Conservation (phyloP, 352 stramenopile species). For the Stramenopiles sp. region DNA sequence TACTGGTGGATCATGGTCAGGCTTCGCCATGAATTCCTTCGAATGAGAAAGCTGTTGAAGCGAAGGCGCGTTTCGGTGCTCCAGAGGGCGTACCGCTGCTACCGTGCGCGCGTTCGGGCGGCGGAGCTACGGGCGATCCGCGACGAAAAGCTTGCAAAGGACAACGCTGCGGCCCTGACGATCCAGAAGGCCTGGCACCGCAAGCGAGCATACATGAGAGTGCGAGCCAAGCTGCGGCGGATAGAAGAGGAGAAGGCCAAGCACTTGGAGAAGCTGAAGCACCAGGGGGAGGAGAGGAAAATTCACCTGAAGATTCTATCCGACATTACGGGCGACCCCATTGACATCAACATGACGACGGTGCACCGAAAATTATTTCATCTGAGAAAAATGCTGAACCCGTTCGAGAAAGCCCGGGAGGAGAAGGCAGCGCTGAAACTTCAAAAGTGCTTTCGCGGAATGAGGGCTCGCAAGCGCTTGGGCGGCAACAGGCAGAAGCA, state of each 20-base stretch:
- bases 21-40: constrained; percentile 1
- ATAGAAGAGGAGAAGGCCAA: not conserved
- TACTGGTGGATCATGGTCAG: not conserved
- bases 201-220: not conserved
- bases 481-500: not conserved
- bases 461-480: not conserved
- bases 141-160: not conserved
- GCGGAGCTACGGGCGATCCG: not conserved
- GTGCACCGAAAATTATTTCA: not conserved
- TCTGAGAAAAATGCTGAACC: not conserved
- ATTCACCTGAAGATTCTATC: too few species aligned
- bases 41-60: not conserved
- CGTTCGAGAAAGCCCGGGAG: not conserved
- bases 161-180: not conserved
- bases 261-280: not conserved
- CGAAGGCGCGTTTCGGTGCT: not conserved
- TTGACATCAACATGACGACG: not conserved
- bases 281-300: not conserved
- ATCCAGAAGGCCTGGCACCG: not conserved
- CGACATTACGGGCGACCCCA: not conserved
- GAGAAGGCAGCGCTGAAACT: not conserved
- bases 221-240: not conserved
- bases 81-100: not conserved
- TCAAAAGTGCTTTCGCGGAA: not conserved
- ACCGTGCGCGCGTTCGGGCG: not conserved